phyloP scores from a whole-genome alignment of 495 filamentous ascomycete genomes.

The Sordaria brevicollis region DNA sequence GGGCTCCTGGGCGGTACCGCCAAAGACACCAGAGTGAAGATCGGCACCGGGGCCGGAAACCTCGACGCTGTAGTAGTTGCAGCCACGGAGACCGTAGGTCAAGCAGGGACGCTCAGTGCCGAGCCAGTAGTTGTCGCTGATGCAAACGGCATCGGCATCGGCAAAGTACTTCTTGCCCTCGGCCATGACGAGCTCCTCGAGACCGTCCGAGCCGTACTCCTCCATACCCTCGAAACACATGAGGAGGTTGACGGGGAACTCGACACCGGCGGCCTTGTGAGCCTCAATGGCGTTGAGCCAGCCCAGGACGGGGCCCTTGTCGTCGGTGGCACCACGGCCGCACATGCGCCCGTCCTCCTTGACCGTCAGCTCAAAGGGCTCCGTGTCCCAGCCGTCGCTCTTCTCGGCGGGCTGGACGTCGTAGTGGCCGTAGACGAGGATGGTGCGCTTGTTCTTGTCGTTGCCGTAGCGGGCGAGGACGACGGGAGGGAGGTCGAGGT shows the following conservation, averaged over 20 bases:
- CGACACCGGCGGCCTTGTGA: conserved; percentile 85
- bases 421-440: conserved; percentile 97
- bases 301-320: conserved; percentile 95
- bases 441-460: conserved; percentile 83
- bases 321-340: conserved; percentile 90
- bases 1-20: conserved; percentile 89
- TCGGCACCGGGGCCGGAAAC: conserved; percentile 85
- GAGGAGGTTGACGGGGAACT: conserved; percentile 93
- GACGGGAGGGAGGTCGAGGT: conserved; percentile 86
- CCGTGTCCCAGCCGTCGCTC: conserved; percentile 92
- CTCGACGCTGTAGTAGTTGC: conserved; percentile 90
- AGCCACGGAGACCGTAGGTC: conserved; percentile 94
- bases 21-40: conserved; percentile 93
- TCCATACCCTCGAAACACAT: conserved; percentile 99
- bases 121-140: conserved; percentile 99
- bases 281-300: conserved; percentile 98
- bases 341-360: conserved; percentile 89
- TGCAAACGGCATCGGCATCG: conserved; percentile 92
- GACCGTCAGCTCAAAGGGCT: conserved; percentile 85
- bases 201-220: conserved; percentile 93
- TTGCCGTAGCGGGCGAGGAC: conserved; percentile 84
- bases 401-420: conserved; percentile 93
- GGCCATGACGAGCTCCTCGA: conserved; percentile 84
- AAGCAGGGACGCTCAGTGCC: conserved; percentile 96
- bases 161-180: conserved; percentile 90